phyloP scores from a whole-genome alignment of 192 early-diverging fungal species.

The Tieghemiomyces parasiticus region DNA sequence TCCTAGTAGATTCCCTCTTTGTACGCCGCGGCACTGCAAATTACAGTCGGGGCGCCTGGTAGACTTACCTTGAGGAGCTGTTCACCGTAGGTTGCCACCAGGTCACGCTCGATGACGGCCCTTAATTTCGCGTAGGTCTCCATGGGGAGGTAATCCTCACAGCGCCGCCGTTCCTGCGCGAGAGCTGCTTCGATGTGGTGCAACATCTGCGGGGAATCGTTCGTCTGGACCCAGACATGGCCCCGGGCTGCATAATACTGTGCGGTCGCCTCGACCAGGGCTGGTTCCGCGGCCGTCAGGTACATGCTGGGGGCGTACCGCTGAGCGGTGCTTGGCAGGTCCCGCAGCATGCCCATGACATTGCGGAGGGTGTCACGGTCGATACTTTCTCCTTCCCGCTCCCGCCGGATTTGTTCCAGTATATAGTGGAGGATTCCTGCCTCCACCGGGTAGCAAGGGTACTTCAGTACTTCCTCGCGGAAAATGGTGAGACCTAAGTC shows the following conservation, averaged over 20 bases:
- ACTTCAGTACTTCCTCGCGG: slow-evolving; percentile 57
- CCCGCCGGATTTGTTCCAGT: slow-evolving; percentile 59
- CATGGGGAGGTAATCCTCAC: slow-evolving; percentile 11
- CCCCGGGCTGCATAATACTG: slow-evolving; percentile 46
- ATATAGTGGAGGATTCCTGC: slow-evolving; percentile 42
- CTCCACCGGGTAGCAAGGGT: slow-evolving; percentile 35
- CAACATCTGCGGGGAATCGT: slow-evolving; percentile 21
- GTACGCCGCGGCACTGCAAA: too few relatives aligned
- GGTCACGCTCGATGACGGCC: slow-evolving; percentile 2
- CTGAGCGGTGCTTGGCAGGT: slow-evolving; percentile 35
- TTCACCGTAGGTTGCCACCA: too few relatives aligned
- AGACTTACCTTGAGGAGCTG: too few relatives aligned
- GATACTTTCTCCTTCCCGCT: slow-evolving; percentile 63
- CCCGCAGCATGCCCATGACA: slow-evolving; percentile 55
- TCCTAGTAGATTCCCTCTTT: too few relatives aligned
- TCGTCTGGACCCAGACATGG: slow-evolving; percentile 14
- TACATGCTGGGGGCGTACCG: slow-evolving; percentile 48
- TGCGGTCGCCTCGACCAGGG: slow-evolving; percentile 54
- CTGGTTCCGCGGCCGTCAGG: slow-evolving; percentile 56
- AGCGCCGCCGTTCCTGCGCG: slow-evolving; percentile 18
- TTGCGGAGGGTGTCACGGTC: slow-evolving; percentile 59
- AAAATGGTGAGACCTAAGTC: slow-evolving; percentile 82
- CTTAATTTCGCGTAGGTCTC: slow-evolving; percentile 4
- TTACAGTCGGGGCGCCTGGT: too few relatives aligned
- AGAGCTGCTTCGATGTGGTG: slow-evolving; percentile 41